Evolutionary conservation across 164 flowering plant species (phyloP), one percentile per base, ranked within the genome.

Genomic region (Tinospora cordifolia): DNA sequence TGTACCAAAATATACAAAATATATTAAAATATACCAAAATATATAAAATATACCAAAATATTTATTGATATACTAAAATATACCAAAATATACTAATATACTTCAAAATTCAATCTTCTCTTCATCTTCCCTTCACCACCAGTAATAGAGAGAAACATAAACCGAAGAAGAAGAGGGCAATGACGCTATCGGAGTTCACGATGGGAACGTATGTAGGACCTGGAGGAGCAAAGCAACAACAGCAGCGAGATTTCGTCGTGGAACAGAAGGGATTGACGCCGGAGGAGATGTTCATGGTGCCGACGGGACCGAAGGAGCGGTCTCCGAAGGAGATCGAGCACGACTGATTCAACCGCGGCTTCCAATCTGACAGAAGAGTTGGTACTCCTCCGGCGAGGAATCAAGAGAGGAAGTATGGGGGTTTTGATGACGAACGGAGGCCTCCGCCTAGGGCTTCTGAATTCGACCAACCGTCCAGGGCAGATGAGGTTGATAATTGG

Each of bases 251-350:
- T 21, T 65, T 54, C 6, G 34, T 68, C 9, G 6, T 21, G 12
- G 87, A 75, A 1, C 63, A 65, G 3, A 81, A 72, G 67, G 84
- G 90, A 0, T 72, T 90, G 58, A 91, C 96, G 0, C 79, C 81
- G 0, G 86, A 80, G 0, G 94, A 90, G 81, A 85, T 88, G 85
- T 68, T 83, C 22, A 78, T 81, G 40, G 81, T 86, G 3, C 98
- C 97, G 3, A 93, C 92, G 5, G 88, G 88, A 0, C 93, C 93
- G 11, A 85, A 83, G 66, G 88, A 88, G 73, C 76, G 91, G 21
- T 73, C 90, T 2, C 72, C 80, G 0, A 94, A 86, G 54, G 91
- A 87, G 71, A 80, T 86, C 84, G 86, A 84, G 77, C 59, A 72
- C 13, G 87, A 89, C 3, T 75, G 90, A 0, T 79, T 85, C 3